Conservation (phyloP, 140 eudicot genomes). For the Erigeron philadelphicus region DNA sequence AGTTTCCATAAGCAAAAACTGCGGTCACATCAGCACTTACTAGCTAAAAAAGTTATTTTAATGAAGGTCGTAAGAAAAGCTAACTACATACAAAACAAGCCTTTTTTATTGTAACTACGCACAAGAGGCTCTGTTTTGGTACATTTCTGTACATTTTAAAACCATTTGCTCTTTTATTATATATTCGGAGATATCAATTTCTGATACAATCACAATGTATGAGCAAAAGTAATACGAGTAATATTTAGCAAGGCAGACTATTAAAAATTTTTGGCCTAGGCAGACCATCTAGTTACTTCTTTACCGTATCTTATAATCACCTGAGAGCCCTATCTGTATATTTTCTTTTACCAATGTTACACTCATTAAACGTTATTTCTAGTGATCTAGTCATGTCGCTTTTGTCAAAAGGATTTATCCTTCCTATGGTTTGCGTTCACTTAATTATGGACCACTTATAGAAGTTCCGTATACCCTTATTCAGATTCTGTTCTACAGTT, state of each 20-base stretch:
- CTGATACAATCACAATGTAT: not conserved
- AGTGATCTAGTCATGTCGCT: too few relatives aligned
- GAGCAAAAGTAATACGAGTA: not conserved
- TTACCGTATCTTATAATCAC: not conserved
- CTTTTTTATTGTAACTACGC: too few relatives aligned
- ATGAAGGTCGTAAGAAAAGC: too few relatives aligned
- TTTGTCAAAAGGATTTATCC: not conserved
- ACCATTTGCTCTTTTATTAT: not conserved
- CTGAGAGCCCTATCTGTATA: not conserved
- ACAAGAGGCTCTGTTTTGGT: too few relatives aligned
- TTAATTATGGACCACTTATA: not conserved
- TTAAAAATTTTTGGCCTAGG: not conserved
- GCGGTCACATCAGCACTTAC: too few relatives aligned
- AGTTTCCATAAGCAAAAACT: too few relatives aligned
- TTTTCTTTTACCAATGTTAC: not conserved
- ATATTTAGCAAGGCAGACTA: too few relatives aligned
- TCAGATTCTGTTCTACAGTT: not conserved
- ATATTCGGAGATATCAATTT: not conserved
- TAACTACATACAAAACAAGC: too few relatives aligned
- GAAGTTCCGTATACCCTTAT: not conserved
- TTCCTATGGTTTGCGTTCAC: not conserved
- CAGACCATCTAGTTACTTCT: not conserved
- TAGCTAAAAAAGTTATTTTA: too few relatives aligned
- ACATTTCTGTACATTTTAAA: too few relatives aligned
- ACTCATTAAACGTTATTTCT: not conserved